Evolutionary conservation across 2,329 filamentous ascomycete species (phyloP).

Genomic region (Beauveria caledonica): DNA sequence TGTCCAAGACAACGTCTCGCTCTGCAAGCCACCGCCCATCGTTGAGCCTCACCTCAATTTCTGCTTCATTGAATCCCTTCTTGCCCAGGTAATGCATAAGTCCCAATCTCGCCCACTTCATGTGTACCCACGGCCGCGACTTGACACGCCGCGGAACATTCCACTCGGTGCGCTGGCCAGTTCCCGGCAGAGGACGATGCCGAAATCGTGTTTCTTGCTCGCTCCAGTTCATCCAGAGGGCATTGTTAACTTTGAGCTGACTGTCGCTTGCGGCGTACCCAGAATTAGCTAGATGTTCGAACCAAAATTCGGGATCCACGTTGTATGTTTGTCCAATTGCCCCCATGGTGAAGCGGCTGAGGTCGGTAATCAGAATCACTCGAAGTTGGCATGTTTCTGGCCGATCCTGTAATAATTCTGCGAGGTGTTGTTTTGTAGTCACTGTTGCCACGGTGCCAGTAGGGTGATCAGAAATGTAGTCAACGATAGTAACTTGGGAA

Average conservation of each 20-base stretch:
- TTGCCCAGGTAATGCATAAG: conserved; percentile 19
- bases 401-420: conserved; percentile 13
- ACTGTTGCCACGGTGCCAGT: conserved; percentile 5
- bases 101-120: conserved; percentile 18
- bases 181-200: conserved; percentile 17
- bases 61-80: conserved; percentile 19
- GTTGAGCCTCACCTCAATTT: conserved; percentile 17
- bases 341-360: conserved; percentile 25
- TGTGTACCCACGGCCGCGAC: conserved; percentile 16
- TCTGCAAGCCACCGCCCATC: conserved; percentile 19
- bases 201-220: conserved; percentile 20
- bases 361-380: conserved; percentile 20
- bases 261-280: conserved; percentile 21
- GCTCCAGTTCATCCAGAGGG: conserved; percentile 22
- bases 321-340: conserved; percentile 20
- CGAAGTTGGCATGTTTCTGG: conserved; percentile 15
- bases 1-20: conserved; percentile 18
- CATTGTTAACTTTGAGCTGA: conserved; percentile 21
- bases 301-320: conserved; percentile 23
- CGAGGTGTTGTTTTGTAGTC: conserved; percentile 14
- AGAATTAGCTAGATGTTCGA: conserved; percentile 21
- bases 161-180: conserved; percentile 19
- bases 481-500: conserved; percentile 16
- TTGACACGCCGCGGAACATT: conserved; percentile 15
- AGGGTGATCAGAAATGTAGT: conserved; percentile 16